Evolutionary conservation across 2,329 filamentous ascomycete species (phyloP).

Genomic region (Arthroderma sp.): DNA sequence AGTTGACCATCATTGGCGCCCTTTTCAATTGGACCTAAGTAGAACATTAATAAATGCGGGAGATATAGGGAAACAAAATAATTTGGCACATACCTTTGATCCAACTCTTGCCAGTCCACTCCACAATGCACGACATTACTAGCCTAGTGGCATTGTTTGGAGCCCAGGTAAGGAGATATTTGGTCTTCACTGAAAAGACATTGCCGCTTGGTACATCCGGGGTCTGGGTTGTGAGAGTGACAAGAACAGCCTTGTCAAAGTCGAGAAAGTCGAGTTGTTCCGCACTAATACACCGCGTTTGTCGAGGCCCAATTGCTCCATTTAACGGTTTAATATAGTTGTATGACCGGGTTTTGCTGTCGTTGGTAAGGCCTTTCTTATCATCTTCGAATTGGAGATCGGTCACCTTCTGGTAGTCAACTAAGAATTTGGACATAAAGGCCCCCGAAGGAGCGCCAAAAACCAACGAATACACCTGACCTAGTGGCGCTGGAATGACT

Average conservation of each 20-base stretch:
- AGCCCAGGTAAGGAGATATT: slow-evolving; percentile 89
- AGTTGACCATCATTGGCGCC: slow-evolving; percentile 82
- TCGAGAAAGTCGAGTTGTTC: slow-evolving; percentile 77
- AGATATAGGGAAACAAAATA: not conserved
- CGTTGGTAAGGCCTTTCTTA: slow-evolving; percentile 62
- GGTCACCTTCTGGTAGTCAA: slow-evolving; percentile 73
- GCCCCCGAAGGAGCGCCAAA: slow-evolving; percentile 68
- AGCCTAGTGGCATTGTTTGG: slow-evolving; percentile 74
- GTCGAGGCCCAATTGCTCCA: slow-evolving; percentile 73
- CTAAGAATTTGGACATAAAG: slow-evolving; percentile 79
- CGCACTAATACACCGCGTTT: slow-evolving; percentile 85
- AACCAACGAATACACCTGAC: slow-evolving; percentile 78
- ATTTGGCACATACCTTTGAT: slow-evolving; percentile 58
- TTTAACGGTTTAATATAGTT: slow-evolving; percentile 86
- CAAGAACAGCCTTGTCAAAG: slow-evolving; percentile 70
- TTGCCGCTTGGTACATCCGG: slow-evolving; percentile 93
- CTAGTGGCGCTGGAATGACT: slow-evolving; percentile 70
- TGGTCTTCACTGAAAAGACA: slow-evolving; percentile 82
- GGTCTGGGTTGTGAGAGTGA: slow-evolving; percentile 75
- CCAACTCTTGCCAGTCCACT: slow-evolving; percentile 98
- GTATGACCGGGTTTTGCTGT: slow-evolving; percentile 62
- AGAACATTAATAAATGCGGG: not conserved
- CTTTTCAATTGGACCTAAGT: slow-evolving; percentile 80
- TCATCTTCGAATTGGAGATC: slow-evolving; percentile 79
- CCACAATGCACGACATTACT: slow-evolving; percentile 77